A percentile compares a stretch with the other conserved stretches of the same genome.
These are phyloP conservation scores for Alternaria sp. DNA, from an alignment of 2,329 filamentous ascomycete genomes.

Conservation along the genomic window DNA sequence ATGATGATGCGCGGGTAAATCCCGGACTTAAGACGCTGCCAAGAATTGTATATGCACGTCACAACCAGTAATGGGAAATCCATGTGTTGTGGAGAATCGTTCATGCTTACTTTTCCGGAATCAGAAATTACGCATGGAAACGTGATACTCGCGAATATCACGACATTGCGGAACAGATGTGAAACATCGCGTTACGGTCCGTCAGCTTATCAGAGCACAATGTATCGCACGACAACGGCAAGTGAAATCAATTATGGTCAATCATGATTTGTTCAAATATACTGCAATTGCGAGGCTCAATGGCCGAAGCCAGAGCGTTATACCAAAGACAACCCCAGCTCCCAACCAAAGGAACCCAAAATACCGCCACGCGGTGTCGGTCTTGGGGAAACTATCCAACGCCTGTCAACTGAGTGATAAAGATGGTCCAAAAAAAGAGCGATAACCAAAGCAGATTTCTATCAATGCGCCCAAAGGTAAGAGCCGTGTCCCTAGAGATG, in stretches of 20 bases:
- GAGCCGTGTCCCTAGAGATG: conserved; percentile 27
- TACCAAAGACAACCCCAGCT: conserved; percentile 12
- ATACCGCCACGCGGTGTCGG: conserved; percentile 11
- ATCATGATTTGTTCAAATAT: conserved; percentile 1
- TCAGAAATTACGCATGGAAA: neutral
- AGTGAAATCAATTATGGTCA: neutral
- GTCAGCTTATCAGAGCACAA: neutral
- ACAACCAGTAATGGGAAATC: neutral
- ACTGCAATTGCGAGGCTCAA: conserved; percentile 27
- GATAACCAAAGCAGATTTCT: conserved; percentile 14
- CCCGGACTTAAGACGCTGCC: conserved; percentile 6
- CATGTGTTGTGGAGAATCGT: conserved; percentile 4
- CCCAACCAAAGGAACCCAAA: conserved; percentile 8
- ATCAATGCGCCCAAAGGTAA: conserved; percentile 19
- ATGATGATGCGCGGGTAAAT: conserved; percentile 14
- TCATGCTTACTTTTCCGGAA: conserved; percentile 12
- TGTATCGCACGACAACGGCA: neutral
- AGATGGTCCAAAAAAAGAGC: conserved; percentile 11
- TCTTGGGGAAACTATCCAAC: conserved; percentile 14
- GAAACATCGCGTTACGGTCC: neutral
- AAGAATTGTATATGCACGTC: conserved; percentile 3
- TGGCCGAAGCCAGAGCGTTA: conserved; percentile 24
- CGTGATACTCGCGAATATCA: neutral
- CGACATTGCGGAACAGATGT: neutral
- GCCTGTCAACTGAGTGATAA: conserved; percentile 16